Evolutionary conservation across 257 asterid genomes (phyloP).

Genomic region (Eucommia ulmoides): DNA sequence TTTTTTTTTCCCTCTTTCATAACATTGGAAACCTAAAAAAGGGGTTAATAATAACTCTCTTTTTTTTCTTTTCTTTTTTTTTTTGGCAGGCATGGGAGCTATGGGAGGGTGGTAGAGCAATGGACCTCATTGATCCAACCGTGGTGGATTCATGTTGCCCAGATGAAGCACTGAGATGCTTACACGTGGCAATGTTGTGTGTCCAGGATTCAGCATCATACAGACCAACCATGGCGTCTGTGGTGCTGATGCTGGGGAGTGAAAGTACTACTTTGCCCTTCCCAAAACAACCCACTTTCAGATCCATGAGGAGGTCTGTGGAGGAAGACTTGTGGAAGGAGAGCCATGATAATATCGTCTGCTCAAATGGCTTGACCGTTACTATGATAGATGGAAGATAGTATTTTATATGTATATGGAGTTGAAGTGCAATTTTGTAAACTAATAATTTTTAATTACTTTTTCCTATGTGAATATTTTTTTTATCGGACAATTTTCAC

Average conservation of each 20-base stretch:
- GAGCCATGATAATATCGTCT: constrained; percentile 27
- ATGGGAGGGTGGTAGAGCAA: constrained; percentile 46
- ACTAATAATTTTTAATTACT: too few species aligned
- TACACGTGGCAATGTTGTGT: constrained; percentile 66
- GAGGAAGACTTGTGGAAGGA: constrained; percentile 35
- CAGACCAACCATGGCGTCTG: constrained; percentile 65
- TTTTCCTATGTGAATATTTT: too few species aligned
- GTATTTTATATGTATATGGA: too few species aligned
- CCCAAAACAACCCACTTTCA: constrained; percentile 61
- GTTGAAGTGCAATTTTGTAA: too few species aligned
- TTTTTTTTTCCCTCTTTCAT: too few species aligned
- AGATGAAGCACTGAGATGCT: constrained; percentile 47
- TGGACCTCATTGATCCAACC: constrained; percentile 43
- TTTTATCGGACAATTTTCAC: too few species aligned
- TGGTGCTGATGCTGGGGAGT: constrained; percentile 62
- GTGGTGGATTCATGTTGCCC: constrained; percentile 19
- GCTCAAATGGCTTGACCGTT: constrained; percentile 55
- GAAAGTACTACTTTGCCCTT: constrained; percentile 30
- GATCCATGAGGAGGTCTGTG: constrained; percentile 35
- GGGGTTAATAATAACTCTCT: too few species aligned
- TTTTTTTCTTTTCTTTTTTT: not conserved
- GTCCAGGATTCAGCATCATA: constrained; percentile 53
- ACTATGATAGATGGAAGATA: constrained; percentile 59
- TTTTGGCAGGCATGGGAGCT: constrained; percentile 60
- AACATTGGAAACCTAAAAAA: too few species aligned